phyloP scores from a whole-genome alignment of 768 basidiomycete genomes.

The Trametes villosa region DNA sequence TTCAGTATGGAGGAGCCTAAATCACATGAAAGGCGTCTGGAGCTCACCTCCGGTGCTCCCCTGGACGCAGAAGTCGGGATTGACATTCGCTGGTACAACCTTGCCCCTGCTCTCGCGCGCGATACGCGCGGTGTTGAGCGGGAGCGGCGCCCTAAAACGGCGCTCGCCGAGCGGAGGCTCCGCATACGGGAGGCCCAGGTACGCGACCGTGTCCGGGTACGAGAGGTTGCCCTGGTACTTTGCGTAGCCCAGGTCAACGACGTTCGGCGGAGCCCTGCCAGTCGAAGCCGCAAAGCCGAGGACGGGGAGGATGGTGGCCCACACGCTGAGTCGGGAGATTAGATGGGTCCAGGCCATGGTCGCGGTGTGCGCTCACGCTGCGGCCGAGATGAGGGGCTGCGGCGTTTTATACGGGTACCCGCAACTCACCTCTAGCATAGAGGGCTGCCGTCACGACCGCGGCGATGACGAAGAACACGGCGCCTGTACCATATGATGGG shows the following conservation, averaged over 20 bases:
- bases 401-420: not conserved
- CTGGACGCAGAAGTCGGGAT: constrained; percentile 65
- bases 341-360: constrained; percentile 4
- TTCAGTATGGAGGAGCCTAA: constrained; percentile 9
- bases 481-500: constrained; percentile 8
- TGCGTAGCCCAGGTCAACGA: constrained; percentile 63
- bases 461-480: constrained; percentile 2
- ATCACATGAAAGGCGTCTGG: not conserved
- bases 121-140: constrained; percentile 53
- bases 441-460: not conserved
- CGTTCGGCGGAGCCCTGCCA: constrained; percentile 6
- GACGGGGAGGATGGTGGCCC: not conserved
- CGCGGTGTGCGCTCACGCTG: not conserved
- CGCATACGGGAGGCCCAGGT: constrained; percentile 48
- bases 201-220: constrained; percentile 57
- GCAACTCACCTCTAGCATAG: not conserved
- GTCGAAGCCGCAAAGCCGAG: not conserved
- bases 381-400: too few species aligned
- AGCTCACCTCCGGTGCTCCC: constrained; percentile 52
- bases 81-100: constrained; percentile 54
- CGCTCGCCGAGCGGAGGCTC: constrained; percentile 40
- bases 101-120: constrained; percentile 38
- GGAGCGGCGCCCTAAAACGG: constrained; percentile 50
- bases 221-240: constrained; percentile 58
- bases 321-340: not conserved